These are phyloP conservation scores for Metschnikowia shivogae DNA, from an alignment of 805 yeast species.

Conservation along the genomic window DNA sequence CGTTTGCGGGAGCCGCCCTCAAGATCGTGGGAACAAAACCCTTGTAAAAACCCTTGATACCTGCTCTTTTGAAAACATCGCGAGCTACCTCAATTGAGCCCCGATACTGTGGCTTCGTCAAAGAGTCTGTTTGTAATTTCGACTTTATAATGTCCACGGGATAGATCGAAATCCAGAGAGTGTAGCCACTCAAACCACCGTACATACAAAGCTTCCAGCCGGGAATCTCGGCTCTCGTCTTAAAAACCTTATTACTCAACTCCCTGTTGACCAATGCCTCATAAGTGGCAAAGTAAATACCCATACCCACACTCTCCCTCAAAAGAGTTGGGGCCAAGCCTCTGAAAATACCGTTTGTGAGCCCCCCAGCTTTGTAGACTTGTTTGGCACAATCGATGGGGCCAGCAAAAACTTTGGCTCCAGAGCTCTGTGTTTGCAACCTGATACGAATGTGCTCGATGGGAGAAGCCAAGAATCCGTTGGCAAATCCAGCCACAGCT, in stretches of 20 bases:
- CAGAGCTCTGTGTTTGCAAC: slow-evolving; percentile 77
- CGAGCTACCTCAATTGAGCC: slow-evolving; percentile 57
- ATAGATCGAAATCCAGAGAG: slow-evolving; percentile 80
- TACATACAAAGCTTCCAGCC: slow-evolving; percentile 81
- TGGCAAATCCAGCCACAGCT: slow-evolving; percentile 87
- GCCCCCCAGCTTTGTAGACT: slow-evolving; percentile 51
- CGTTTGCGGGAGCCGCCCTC: slow-evolving; percentile 98
- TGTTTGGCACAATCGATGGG: slow-evolving; percentile 69
- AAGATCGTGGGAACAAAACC: slow-evolving; percentile 91
- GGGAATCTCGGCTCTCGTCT: slow-evolving; percentile 69
- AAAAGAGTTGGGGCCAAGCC: slow-evolving; percentile 80
- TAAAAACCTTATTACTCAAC: slow-evolving; percentile 37
- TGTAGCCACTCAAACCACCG: slow-evolving; percentile 90
- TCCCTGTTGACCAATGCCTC: slow-evolving; percentile 80
- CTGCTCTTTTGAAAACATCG: slow-evolving; percentile 52
- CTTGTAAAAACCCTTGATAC: slow-evolving; percentile 75
- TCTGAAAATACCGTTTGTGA: slow-evolving; percentile 57
- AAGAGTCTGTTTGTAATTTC: slow-evolving; percentile 66
- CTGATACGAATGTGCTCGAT: slow-evolving; percentile 94
- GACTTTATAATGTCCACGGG: slow-evolving; percentile 93
- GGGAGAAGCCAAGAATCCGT: slow-evolving; percentile 85
- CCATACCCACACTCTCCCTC: slow-evolving; percentile 86
- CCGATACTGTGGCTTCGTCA: slow-evolving; percentile 55
- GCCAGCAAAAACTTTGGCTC: slow-evolving; percentile 54
- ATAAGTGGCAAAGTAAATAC: slow-evolving; percentile 82